Evolutionary conservation across 1,284 basidiomycete species (phyloP).

Genomic region (Ustilago vetiveriae): DNA sequence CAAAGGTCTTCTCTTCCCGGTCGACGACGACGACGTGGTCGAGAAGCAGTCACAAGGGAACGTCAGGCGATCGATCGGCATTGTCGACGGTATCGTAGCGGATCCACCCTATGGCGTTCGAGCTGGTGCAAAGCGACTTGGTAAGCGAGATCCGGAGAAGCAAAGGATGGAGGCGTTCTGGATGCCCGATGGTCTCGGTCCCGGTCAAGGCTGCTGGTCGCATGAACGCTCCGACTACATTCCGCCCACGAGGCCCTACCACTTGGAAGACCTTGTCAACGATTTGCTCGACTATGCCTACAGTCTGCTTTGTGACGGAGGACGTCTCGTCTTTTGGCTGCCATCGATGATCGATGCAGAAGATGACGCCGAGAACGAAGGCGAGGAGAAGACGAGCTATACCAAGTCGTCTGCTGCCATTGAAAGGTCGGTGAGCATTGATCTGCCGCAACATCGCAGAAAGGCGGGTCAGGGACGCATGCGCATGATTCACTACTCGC

Average conservation of each 20-base stretch:
- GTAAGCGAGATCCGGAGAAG: slow-evolving; percentile 72
- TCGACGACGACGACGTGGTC: slow-evolving; percentile 4
- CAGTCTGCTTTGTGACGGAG: slow-evolving; percentile 83
- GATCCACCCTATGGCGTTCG: slow-evolving; percentile 82
- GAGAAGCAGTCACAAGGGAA: no score
- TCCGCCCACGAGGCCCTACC: slow-evolving; percentile 86
- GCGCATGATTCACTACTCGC: slow-evolving; percentile 77
- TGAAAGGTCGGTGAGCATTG: slow-evolving; percentile 74
- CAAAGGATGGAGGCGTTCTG: slow-evolving; percentile 61
- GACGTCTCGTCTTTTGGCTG: slow-evolving; percentile 85
- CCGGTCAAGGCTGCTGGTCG: slow-evolving; percentile 47
- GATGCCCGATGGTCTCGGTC: slow-evolving; percentile 61
- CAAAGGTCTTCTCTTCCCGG: slow-evolving; percentile 31
- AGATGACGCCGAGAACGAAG: slow-evolving; percentile 40
- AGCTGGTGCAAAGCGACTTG: slow-evolving; percentile 93
- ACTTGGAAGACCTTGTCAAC: slow-evolving; percentile 81
- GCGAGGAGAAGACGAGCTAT: slow-evolving; percentile 69
- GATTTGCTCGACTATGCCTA: slow-evolving; percentile 86
- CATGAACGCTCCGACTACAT: slow-evolving; percentile 67
- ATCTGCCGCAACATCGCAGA: slow-evolving; percentile 42
- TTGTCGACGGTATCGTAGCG: slow-evolving; percentile 86
- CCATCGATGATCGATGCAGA: slow-evolving; percentile 59
- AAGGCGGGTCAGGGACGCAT: slow-evolving; percentile 41
- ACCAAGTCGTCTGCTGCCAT: slow-evolving; percentile 66
- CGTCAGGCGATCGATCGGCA: slow-evolving; percentile 66